Conservation (phyloP, 2,329 filamentous ascomycete genomes). For the Neofusicoccum parvum region DNA sequence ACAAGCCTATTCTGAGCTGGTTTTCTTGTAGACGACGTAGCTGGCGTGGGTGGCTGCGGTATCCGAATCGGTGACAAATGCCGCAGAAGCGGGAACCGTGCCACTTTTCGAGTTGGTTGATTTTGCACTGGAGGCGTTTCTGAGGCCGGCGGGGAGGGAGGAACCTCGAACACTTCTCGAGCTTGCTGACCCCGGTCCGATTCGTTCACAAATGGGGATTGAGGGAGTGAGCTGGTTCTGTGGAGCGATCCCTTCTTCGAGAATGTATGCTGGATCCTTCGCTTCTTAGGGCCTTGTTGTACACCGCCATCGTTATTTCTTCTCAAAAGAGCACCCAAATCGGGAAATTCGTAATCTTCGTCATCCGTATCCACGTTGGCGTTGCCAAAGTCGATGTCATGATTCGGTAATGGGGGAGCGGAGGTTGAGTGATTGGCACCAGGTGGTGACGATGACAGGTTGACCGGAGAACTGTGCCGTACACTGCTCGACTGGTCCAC, state of each 20-base stretch:
- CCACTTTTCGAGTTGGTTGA: background rate
- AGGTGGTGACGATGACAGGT: background rate
- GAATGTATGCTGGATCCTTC: conserved; percentile 23
- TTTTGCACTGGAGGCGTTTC: conserved; percentile 30
- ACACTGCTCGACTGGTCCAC: conserved; percentile 10
- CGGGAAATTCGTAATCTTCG: conserved; percentile 28
- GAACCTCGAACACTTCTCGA: conserved; percentile 40
- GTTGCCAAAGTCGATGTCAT: background rate
- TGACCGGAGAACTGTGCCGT: conserved; percentile 7
- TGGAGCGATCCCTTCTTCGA: conserved; percentile 1
- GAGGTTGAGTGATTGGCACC: background rate
- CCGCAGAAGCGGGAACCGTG: conserved; percentile 15
- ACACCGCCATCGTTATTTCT: conserved; percentile 21
- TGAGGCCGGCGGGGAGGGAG: conserved; percentile 46
- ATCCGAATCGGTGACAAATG: conserved; percentile 12
- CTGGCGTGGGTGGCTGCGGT: conserved; percentile 22
- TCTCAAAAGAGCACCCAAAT: conserved; percentile 28
- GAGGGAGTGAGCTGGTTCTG: conserved; percentile 14
- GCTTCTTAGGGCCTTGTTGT: conserved; percentile 26
- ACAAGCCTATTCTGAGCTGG: background rate
- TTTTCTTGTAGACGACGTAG: conserved; percentile 22
- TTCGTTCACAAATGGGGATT: background rate
- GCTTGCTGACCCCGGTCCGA: background rate
- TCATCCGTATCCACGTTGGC: conserved; percentile 27
- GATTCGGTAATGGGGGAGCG: background rate